phyloP scores from a whole-genome alignment of 768 basidiomycete genomes.

The Psilocybe subaeruginosa region DNA sequence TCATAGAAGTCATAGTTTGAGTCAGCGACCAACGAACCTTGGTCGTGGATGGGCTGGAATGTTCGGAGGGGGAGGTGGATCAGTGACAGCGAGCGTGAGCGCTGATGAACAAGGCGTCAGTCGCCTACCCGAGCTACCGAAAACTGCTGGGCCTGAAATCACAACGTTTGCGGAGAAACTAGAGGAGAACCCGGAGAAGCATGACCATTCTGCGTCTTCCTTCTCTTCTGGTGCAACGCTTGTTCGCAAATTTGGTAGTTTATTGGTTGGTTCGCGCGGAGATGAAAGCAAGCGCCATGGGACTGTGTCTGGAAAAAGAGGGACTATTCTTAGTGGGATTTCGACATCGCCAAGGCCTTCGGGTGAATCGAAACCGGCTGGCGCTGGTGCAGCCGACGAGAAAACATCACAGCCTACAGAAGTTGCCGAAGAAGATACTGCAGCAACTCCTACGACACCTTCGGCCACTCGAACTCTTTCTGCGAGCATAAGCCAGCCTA shows the following conservation, averaged over 20 bases:
- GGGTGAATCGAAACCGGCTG: constrained; percentile 30
- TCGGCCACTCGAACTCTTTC: constrained; percentile 33
- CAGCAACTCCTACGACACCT: constrained; percentile 19
- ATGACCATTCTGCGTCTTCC: constrained; percentile 32
- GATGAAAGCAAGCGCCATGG: constrained; percentile 40
- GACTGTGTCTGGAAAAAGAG: constrained; percentile 43
- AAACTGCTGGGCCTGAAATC: constrained; percentile 70
- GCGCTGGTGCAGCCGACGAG: constrained; percentile 25
- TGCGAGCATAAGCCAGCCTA: constrained; percentile 56
- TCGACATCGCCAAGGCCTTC: constrained; percentile 27
- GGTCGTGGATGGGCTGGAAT: constrained; percentile 61
- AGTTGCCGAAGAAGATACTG: constrained; percentile 28
- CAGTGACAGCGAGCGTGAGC: constrained; percentile 9
- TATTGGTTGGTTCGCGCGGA: constrained; percentile 49
- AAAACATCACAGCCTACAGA: constrained; percentile 26
- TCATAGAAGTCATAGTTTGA: constrained; percentile 81
- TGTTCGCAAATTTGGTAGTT: constrained; percentile 77
- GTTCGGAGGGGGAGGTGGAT: constrained; percentile 48
- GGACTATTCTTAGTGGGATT: constrained; percentile 47
- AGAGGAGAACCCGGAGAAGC: constrained; percentile 34
- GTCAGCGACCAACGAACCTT: constrained; percentile 63
- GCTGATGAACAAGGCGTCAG: constrained; percentile 44
- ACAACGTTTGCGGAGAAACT: constrained; percentile 52
- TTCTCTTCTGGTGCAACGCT: constrained; percentile 68
- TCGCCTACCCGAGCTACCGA: constrained; percentile 42